phyloP scores from a whole-genome alignment of 192 early-diverging fungal genomes.

The Entomortierella chlamydospora region DNA sequence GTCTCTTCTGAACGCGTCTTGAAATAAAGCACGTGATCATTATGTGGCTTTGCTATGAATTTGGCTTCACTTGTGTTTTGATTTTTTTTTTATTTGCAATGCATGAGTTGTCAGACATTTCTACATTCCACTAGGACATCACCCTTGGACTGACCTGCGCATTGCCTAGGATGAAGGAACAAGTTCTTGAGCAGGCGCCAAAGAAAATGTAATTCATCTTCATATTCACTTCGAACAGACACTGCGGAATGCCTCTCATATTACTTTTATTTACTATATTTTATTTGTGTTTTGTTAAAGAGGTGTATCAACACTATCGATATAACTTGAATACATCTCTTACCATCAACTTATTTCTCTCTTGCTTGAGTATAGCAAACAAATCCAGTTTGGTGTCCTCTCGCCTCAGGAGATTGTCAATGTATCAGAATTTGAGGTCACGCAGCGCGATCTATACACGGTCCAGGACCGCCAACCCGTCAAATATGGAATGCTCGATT shows the following conservation, averaged over 20 bases:
- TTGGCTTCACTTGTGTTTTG: slow-evolving; percentile 9
- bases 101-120: background rate
- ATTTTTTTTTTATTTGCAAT: slow-evolving; percentile 19
- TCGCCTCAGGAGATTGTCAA: slow-evolving; percentile 90
- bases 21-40: slow-evolving; percentile 6
- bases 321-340: too few relatives aligned
- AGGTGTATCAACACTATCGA: background rate
- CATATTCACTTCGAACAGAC: background rate
- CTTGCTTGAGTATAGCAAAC: slow-evolving; percentile 68
- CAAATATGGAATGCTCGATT: slow-evolving; percentile 90
- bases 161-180: slow-evolving; percentile 78
- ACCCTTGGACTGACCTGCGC: slow-evolving; percentile 7
- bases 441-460: slow-evolving; percentile 87
- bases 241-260: background rate
- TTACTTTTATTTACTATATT: background rate
- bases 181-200: slow-evolving; percentile 68
- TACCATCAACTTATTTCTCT: background rate
- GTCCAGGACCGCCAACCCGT: slow-evolving; percentile 80
- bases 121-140: slow-evolving; percentile 9
- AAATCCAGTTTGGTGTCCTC: slow-evolving; percentile 96
- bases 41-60: slow-evolving; percentile 4
- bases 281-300: background rate
- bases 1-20: slow-evolving; percentile 1
- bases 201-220: slow-evolving; percentile 76
- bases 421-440: slow-evolving; percentile 90